Base-by-base conservation (phyloP, 148 eudicot species). In the Vaccinium vitisidaea region DNA sequence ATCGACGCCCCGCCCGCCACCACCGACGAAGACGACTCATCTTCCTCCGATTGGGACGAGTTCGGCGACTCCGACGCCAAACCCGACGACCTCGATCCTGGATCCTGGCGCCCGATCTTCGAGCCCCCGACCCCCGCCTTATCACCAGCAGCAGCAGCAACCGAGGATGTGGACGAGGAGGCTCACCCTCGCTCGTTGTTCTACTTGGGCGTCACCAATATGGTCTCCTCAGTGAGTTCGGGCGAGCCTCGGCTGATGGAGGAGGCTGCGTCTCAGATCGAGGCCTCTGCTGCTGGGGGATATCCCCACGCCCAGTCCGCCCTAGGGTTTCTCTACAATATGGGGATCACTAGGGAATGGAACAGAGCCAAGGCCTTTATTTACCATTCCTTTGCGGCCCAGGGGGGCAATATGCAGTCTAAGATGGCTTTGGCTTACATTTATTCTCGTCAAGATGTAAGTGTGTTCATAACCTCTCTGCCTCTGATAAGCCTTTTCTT, bases 391-490 rank as follows among this genome's bases (percentile, higher is more conserved):
- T 95, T 97, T 86, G 99, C 99, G 0, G 89, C 96, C 9, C 69
- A 86, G 21, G 93, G 90, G 1, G 98, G 99, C 18, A 92, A 93
- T 85, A 83, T 92, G 91, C 96, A 94, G 85, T 92, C 98, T 11
- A 97, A 95, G 93, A 91, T 97, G 95, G 97, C 93, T 13, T 86
- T 92, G 30, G 99, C 99, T 76, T 92, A 91, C 80, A 93, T 91
- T 25, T 97, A 97, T 79, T 85, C 92, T 82, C 89, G 98, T 7
- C 99, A 97, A 88, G 95, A 93, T 75, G 99, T 96, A 86, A 53
- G 92, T 27, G 32, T 61, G 30, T 65, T 65, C 71, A 23, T 30
- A 10, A 23, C 23, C 71, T 65, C 27, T 65, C 69, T 65, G 71
- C 71, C 71, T 63, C 27, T 63, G 27, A 21, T 43, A 43, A 43